Evolutionary conservation across 495 filamentous ascomycete species (phyloP), one percentile per base, ranked within the genome.

Genomic region (Podospora didyma): DNA sequence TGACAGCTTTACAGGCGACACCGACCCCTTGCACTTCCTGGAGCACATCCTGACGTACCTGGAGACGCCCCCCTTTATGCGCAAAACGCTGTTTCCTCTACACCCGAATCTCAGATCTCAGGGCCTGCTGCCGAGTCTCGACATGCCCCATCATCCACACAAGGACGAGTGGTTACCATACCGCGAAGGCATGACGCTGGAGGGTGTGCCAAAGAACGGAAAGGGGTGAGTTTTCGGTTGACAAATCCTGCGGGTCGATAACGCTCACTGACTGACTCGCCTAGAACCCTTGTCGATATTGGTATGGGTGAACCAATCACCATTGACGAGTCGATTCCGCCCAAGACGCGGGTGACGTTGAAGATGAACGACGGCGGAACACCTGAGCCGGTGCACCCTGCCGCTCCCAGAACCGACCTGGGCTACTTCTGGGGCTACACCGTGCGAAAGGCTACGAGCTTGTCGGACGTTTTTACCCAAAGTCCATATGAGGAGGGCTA

Each of bases 371-470:
- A 73, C 7, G 64, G 71, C n/a, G 70, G 66, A 0, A 54, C 46
- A 5, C 82, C 77, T 3, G 77, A 84, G 57, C 75, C 82, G 3
- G 82, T 89, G 2, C 75, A 79, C 46, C 85, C 86, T 0, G 69
- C 75, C 34, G 71, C 73, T 5, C 88, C 89, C 0, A 76, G 89
- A 28, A 80, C 84, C 26, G 81, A 88, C 49, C 78, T 65, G 0
- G 89, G 89, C 6, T 89, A 87, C 67, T 92, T 89, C 67, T 90
- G 87, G 88, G 89, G 89, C 46, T 92, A 83, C 65, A 79, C 65
- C 12, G 77, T 87, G 10, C 80, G 89, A 3, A 77, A 74, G 31
- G 82, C 83, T 17, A 53, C 67, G 1, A 81, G 79, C 0, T 71
- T 92, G 3, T 85, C 86, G 0, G 73, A 73, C 23, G 82, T 92